Percentiles rank a stretch among this genome's conserved stretches.
Conservation (phyloP, 441 rosid genomes). For the Erodium trifolium region DNA sequence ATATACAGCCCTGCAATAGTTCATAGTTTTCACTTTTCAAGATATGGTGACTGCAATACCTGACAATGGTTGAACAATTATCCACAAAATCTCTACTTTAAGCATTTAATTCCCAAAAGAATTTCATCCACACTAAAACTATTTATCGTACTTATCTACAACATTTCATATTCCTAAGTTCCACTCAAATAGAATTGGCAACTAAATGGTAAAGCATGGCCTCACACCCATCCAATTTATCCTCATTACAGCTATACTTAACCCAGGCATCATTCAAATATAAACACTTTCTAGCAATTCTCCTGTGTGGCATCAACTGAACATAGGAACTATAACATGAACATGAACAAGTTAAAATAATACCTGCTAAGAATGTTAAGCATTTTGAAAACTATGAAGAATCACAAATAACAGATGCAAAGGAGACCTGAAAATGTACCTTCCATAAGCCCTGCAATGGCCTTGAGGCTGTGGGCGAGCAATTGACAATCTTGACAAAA, state of each 20-base stretch:
- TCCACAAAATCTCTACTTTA: background rate
- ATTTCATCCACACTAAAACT: background rate
- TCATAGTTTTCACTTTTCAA: no score
- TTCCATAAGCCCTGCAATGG: slow-evolving; percentile 94
- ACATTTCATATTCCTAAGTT: no score
- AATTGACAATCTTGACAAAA: slow-evolving; percentile 64
- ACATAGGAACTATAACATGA: no score
- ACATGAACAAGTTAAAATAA: no score
- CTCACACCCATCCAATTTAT: no score
- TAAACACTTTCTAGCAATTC: no score
- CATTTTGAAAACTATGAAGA: slow-evolving; percentile 7
- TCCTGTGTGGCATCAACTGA: no score
- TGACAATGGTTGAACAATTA: background rate
- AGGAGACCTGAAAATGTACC: slow-evolving; percentile 32
- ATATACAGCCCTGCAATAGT: no score
- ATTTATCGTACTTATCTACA: background rate
- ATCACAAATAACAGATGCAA: background rate
- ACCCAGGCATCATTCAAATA: no score
- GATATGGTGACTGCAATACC: background rate
- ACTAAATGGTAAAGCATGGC: no score
- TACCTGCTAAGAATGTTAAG: background rate
- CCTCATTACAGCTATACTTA: no score
- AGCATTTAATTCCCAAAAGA: background rate
- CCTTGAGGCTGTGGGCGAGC: slow-evolving; percentile 49
- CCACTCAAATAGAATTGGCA: no score